Evolutionary conservation across 805 yeast species (phyloP).

Genomic region (Teunomyces aglyptinius): DNA sequence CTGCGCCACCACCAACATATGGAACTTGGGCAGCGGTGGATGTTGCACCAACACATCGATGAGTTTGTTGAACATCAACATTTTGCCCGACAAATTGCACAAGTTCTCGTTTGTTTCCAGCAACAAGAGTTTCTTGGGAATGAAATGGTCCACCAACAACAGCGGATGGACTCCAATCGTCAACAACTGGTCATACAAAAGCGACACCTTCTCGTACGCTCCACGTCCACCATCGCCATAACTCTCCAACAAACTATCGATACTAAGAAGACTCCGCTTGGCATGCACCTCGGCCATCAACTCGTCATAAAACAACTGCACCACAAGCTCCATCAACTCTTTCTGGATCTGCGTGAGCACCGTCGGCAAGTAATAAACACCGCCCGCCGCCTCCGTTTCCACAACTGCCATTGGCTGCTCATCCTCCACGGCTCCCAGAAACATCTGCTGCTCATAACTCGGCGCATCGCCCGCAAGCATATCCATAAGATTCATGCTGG

Average conservation of each 20-base stretch:
- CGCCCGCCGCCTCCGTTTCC: no score
- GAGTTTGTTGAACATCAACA: slow-evolving; percentile 51
- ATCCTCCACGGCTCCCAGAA: background rate
- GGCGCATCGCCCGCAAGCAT: slow-evolving; percentile 31
- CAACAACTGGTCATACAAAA: slow-evolving; percentile 45
- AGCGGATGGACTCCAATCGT: slow-evolving; percentile 66
- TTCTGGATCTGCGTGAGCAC: slow-evolving; percentile 31
- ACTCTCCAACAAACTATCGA: slow-evolving; percentile 34
- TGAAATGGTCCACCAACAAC: slow-evolving; percentile 70
- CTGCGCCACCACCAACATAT: slow-evolving; percentile 51
- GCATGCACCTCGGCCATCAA: slow-evolving; percentile 21
- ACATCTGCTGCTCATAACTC: slow-evolving; percentile 2
- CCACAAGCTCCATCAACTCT: slow-evolving; percentile 31
- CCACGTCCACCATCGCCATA: background rate
- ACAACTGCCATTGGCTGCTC: no score
- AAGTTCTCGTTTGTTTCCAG: slow-evolving; percentile 63
- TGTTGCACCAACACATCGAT: slow-evolving; percentile 27
- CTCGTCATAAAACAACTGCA: slow-evolving; percentile 28
- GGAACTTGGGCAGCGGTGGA: slow-evolving; percentile 12
- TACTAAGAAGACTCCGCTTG: slow-evolving; percentile 30
- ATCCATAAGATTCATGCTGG: slow-evolving; percentile 38
- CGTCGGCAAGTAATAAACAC: slow-evolving; percentile 36
- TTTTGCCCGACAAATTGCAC: slow-evolving; percentile 57
- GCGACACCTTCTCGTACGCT: slow-evolving; percentile 33
- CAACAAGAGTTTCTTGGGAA: slow-evolving; percentile 65